phyloP scores from a whole-genome alignment of 2,329 filamentous ascomycete species.

The Laburnicola sp. region DNA sequence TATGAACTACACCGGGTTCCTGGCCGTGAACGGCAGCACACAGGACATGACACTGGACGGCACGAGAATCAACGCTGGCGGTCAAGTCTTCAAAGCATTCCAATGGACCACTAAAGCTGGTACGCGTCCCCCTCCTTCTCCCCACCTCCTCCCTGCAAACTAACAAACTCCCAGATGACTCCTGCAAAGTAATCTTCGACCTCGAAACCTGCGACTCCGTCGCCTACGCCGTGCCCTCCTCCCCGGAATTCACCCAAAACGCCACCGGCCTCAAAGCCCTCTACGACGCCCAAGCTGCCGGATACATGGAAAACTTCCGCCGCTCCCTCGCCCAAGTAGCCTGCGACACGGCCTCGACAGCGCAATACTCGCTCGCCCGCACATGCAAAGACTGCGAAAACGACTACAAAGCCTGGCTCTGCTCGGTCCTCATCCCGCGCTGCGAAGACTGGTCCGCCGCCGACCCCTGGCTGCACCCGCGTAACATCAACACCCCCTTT shows the following conservation, averaged over 20 bases:
- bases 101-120: conserved; percentile 78
- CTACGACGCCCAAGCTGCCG: conserved; percentile 76
- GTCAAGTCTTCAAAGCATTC: conserved; percentile 71
- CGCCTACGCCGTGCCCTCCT: conserved; percentile 88
- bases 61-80: conserved; percentile 67
- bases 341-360: conserved; percentile 74
- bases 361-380: conserved; percentile 79
- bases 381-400: conserved; percentile 73
- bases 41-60: conserved; percentile 48
- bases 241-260: conserved; percentile 65
- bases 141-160: conserved; percentile 6
- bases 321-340: conserved; percentile 81
- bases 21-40: conserved; percentile 65
- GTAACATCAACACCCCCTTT: conserved; percentile 71
- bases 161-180: conserved; percentile 60
- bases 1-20: conserved; percentile 70
- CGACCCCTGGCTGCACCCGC: conserved; percentile 58
- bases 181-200: conserved; percentile 83
- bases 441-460: conserved; percentile 78
- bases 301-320: conserved; percentile 75
- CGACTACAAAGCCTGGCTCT: conserved; percentile 94
- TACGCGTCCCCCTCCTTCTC: conserved; percentile 49
- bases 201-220: conserved; percentile 87
- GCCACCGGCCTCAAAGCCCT: conserved; percentile 64
- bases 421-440: conserved; percentile 86